Base-by-base conservation (phyloP, 2,329 filamentous ascomycete species). In the Whalleya microplaca region DNA sequence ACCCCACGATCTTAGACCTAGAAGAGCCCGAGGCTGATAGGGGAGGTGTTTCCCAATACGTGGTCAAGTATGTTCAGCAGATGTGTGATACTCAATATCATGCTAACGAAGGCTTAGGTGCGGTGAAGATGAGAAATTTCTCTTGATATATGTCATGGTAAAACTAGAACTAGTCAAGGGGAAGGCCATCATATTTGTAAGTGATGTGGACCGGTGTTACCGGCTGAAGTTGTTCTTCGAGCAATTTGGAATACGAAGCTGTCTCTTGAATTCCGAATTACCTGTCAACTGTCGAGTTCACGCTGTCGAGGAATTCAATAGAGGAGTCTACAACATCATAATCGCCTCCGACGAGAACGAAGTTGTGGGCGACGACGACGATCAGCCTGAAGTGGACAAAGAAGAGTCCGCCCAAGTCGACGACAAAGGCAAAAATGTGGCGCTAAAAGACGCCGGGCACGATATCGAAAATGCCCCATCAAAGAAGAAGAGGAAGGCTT, bases 301-400 rank as follows among this genome's bases (percentile, higher is more conserved):
- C 71, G 92, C 96, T 1, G 94, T 99, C 2, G 90, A 98, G 67
- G 92, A 98, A 72, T 99, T 99, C 77, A 99, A 98, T 78, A 90
- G 91, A 75, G 91, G 91, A 51, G 87, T 98, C 6, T 99, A 99
- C 80, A 94, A 99, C 67, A 97, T 98, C 60, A 93, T 99, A 64
- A 96, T 99, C 67, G 95, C 95, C 0, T 93, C 92, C 0, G 95
- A 99, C 66, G 93, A 96, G 71, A 89, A 90, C 63, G 92, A 96
- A 70, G 84, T 96, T 10, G 73, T 96, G 10, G 92, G 90, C 12
- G 82, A 85, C 19, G 85, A 88, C 51, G 79, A 81, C 7, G 53
- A 64, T 19, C 66, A 70, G 53, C 51, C 66, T n/a, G 70, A 75
- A 56, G 67, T 72, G 37, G 69, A 73, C 18, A 71, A 73, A 21